Evolutionary conservation across 1,139 yeast species (phyloP).

Genomic region (Yamadazyma epiphylla): DNA sequence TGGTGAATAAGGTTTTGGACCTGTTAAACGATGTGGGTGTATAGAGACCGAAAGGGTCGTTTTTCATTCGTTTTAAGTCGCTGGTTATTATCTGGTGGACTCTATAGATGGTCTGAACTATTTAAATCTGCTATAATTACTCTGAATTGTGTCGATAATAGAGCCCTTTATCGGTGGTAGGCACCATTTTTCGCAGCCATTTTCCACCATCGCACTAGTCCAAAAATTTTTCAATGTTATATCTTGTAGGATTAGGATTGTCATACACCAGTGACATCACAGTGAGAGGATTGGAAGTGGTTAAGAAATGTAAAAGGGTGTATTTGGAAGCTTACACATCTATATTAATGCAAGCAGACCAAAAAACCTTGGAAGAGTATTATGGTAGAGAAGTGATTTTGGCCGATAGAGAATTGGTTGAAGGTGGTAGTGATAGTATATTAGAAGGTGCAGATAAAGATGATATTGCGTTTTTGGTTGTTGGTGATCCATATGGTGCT

Average conservation of each 20-base stretch:
- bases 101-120: no score
- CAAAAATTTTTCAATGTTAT: slow-evolving; percentile 53
- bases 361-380: slow-evolving; percentile 63
- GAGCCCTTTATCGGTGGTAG: no score
- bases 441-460: slow-evolving; percentile 71
- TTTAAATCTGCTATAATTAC: no score
- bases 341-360: slow-evolving; percentile 87
- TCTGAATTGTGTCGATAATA: no score
- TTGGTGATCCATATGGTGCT: slow-evolving; percentile 97
- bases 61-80: no score
- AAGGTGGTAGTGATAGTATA: slow-evolving; percentile 80
- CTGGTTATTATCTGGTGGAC: no score
- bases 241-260: slow-evolving; percentile 86
- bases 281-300: slow-evolving; percentile 86
- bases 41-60: no score
- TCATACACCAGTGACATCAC: slow-evolving; percentile 89
- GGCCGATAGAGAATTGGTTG: slow-evolving; percentile 95
- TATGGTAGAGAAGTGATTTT: slow-evolving; percentile 82
- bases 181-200: no score
- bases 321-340: slow-evolving; percentile 95
- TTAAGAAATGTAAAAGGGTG: slow-evolving; percentile 78
- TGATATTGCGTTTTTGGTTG: slow-evolving; percentile 90
- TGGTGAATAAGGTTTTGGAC: no score
- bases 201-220: slow-evolving; percentile 3
- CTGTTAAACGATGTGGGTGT: no score